Base-by-base conservation (phyloP, 2,329 filamentous ascomycete species). In the Cordyceps javanica region DNA sequence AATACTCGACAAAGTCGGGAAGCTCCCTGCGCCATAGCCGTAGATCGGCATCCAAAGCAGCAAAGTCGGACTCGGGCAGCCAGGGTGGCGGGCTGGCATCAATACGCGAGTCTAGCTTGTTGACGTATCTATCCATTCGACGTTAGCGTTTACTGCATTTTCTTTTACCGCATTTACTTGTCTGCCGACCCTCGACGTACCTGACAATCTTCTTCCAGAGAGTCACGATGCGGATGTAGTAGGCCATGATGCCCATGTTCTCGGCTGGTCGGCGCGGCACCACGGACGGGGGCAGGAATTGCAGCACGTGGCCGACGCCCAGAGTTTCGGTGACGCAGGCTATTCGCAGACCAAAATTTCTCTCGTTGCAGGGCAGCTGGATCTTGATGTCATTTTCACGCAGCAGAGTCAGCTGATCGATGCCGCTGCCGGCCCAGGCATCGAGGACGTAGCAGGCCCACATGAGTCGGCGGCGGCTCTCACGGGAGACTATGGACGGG, bases 211-310 rank as follows among this genome's bases (percentile, higher is more conserved):
- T 64, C 58, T 75, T 75, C 71, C 73, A 74, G 5, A 75, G 64
- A 8, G 72, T 69, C 3, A 75, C 70, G 9, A 74, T 71, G 49
- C 72, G 70, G 52, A 75, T 72, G 57, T 75, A 75, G 60, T 74
- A 73, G 10, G 73, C 71, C 72, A 75, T 74, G 60, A 75, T 73
- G 19, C 73, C 73, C 72, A 74, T 74, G 57, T 74, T 74, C 50
- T 69, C 67, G n/a, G 71, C 72, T 11, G 72, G 72, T 23, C 69
- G 68, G 34, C 70, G 67, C 38, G 72, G 72, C 21, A 74, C 72
- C 19, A 73, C 67, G 8, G 71, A 71, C 6, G 72, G 72, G 5
- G 71, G 68, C 7, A 74, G 66, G 51, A 72, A 74, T 57, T 74
- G 72, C 44, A 74, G 57, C 13, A 74, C 72, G 50, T 74, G 72